Evolutionary conservation across 345 rosid genomes (phyloP).

Genomic region (Pugionium cornutum): DNA sequence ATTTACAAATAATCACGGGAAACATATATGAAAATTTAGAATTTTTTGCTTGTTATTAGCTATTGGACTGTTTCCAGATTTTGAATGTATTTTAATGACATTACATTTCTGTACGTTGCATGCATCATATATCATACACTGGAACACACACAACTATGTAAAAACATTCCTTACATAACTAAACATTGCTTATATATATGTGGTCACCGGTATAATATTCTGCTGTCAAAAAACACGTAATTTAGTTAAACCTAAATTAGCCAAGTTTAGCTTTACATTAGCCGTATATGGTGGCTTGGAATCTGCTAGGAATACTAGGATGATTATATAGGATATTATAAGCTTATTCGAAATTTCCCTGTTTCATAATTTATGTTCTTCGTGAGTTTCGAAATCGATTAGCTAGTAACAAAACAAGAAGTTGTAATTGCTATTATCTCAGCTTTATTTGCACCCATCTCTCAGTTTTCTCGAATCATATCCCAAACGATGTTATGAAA

Average conservation of each 20-base stretch:
- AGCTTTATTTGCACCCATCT: background rate
- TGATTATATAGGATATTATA: too few species aligned
- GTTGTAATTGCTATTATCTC: slow-evolving; percentile 1
- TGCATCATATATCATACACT: slow-evolving; percentile 15
- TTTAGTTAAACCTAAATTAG: too few species aligned
- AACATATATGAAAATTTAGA: background rate
- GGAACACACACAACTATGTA: slow-evolving; percentile 5
- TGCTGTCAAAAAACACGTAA: too few species aligned
- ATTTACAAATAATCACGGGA: slow-evolving; percentile 6
- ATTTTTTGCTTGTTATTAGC: background rate
- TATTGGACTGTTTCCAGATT: background rate
- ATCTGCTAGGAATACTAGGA: too few species aligned
- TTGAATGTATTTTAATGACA: slow-evolving; percentile 17
- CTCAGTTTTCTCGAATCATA: slow-evolving; percentile 1
- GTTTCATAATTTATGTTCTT: too few species aligned
- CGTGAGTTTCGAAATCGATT: too few species aligned
- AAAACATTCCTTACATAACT: background rate
- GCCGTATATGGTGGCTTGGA: too few species aligned
- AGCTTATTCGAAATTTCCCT: too few species aligned
- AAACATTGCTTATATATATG: slow-evolving; percentile 4
- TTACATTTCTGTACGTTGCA: slow-evolving; percentile 23
- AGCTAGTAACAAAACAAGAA: too few species aligned
- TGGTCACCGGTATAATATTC: background rate
- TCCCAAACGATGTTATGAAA: background rate
- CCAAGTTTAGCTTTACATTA: too few species aligned